Percentiles rank a stretch among this genome's conserved stretches.
Conservation (phyloP, 805 yeast species). For the Hanseniaspora lindneri region DNA sequence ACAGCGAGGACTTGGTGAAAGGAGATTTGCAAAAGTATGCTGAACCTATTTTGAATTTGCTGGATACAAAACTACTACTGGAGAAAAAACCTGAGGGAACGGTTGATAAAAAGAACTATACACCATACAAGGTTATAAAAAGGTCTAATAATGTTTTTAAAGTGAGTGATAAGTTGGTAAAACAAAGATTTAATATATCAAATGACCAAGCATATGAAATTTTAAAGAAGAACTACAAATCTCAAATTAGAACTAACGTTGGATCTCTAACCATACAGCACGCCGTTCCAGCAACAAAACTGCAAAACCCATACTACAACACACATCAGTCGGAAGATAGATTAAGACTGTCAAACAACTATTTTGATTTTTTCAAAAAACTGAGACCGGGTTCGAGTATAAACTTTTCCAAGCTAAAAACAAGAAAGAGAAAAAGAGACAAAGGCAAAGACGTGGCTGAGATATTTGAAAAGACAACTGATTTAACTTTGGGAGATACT, state of each 20-base stretch:
- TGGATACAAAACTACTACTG: slow-evolving; percentile 71
- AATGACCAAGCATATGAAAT: slow-evolving; percentile 80
- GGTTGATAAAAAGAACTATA: slow-evolving; percentile 7
- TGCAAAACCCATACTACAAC: slow-evolving; percentile 85
- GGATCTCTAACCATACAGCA: slow-evolving; percentile 88
- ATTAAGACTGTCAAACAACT: slow-evolving; percentile 65
- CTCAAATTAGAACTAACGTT: slow-evolving; percentile 83
- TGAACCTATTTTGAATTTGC: slow-evolving; percentile 51
- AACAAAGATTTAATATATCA: slow-evolving; percentile 62
- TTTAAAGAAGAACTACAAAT: slow-evolving; percentile 73
- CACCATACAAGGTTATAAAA: slow-evolving; percentile 14
- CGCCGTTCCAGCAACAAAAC: slow-evolving; percentile 69
- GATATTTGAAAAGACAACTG: slow-evolving; percentile 56
- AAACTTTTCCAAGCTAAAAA: slow-evolving; percentile 60
- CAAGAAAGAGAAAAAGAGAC: slow-evolving; percentile 79
- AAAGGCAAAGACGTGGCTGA: slow-evolving; percentile 71
- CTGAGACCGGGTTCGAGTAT: slow-evolving; percentile 69
- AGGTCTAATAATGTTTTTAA: slow-evolving; percentile 26
- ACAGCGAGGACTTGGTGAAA: slow-evolving; percentile 57
- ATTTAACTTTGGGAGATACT: slow-evolving; percentile 73
- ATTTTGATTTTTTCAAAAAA: slow-evolving; percentile 43
- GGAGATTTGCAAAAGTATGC: slow-evolving; percentile 38
- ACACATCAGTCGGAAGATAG: slow-evolving; percentile 58
- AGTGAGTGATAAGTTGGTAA: slow-evolving; percentile 30
- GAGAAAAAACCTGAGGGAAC: slow-evolving; percentile 18